Conservation (phyloP, 768 basidiomycete species). For the Pleurotus djamor region DNA sequence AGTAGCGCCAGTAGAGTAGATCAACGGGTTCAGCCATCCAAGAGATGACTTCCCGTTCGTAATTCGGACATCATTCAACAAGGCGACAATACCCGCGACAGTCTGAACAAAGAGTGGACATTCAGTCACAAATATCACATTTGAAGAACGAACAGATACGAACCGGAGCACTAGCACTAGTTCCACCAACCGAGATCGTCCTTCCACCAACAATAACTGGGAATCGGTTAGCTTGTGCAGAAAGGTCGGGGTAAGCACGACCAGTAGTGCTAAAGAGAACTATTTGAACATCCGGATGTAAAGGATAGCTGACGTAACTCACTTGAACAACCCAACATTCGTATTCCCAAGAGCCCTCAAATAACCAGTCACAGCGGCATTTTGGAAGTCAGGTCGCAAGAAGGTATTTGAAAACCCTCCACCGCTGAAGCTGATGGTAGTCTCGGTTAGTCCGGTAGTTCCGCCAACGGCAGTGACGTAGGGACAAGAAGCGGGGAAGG, state of each 20-base stretch:
- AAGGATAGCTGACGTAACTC: background rate
- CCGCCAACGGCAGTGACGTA: slow-evolving; percentile 15
- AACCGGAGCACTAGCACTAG: slow-evolving; percentile 25
- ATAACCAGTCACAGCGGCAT: slow-evolving; percentile 16
- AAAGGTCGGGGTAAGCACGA: slow-evolving; percentile 17
- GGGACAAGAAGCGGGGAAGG: slow-evolving; percentile 39
- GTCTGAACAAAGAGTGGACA: slow-evolving; percentile 22
- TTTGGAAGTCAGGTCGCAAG: slow-evolving; percentile 20
- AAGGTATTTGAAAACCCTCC: slow-evolving; percentile 25
- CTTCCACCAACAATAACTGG: slow-evolving; percentile 10
- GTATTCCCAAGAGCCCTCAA: slow-evolving; percentile 11
- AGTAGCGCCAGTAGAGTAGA: slow-evolving; percentile 40
- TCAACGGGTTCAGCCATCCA: slow-evolving; percentile 64
- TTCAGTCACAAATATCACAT: background rate
- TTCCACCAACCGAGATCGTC: slow-evolving; percentile 22
- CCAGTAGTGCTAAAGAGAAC: slow-evolving; percentile 16
- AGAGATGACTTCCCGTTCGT: slow-evolving; percentile 38
- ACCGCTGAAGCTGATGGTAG: slow-evolving; percentile 13
- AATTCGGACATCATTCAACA: slow-evolving; percentile 61
- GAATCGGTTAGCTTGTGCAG: slow-evolving; percentile 15
- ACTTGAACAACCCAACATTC: slow-evolving; percentile 16
- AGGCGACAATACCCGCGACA: slow-evolving; percentile 57
- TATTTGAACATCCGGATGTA: too few relatives aligned
- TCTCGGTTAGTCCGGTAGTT: slow-evolving; percentile 8
- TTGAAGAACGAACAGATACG: too few relatives aligned